Base-by-base conservation (phyloP, 2,329 filamentous ascomycete genomes). In the Periconia sp. region DNA sequence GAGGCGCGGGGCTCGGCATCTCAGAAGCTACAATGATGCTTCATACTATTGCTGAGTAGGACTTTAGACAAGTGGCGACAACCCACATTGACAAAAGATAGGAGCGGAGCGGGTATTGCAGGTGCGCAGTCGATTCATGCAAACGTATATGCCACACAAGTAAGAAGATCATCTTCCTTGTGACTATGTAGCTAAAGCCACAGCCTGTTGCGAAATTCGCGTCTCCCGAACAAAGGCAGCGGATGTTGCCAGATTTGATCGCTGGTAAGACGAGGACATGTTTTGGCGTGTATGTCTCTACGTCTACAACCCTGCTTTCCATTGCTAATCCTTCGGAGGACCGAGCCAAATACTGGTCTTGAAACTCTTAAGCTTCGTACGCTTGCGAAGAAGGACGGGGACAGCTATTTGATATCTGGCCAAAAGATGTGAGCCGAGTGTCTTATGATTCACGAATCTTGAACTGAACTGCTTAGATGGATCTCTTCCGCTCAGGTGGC, bases 21-120 rank as follows among this genome's bases (percentile, higher is more conserved):
- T 86, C 86, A 1, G 88, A 94, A 64, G 89, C 89, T 0, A 88
- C 85, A 0, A 87, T 92, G 80, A 92, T 94, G 87, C 80, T 94
- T 74, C 89, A 94, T 58, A 88, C 88, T 2, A 88, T 91, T 47
- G 76, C 86, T 1, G 86, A 91, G 71, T 85, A 37, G 7, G 22
- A 26, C 18, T 5, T 19, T 5, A 3, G n/a, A 4, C 31, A 36
- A 10, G n/a, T 8, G 11, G 5, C 12, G 19, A 37, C 21, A 2
- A 8, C 16, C 19, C 12, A 1, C 12, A 15, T 38, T 50, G 21
- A 53, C 26, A n/a, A 24, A 12, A 10, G 13, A 13, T 13, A 54
- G 50, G 38, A 52, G 82, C 4, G 89, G 89, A 0, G 89, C 88
- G 5, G 88, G 88, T 5, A 89, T 94, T 75, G 87, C 87, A 17